Percentiles rank a stretch among this genome's conserved stretches.
phyloP scores from a whole-genome alignment of 2,329 filamentous ascomycete species.

The Cladophialophora psammophila region DNA sequence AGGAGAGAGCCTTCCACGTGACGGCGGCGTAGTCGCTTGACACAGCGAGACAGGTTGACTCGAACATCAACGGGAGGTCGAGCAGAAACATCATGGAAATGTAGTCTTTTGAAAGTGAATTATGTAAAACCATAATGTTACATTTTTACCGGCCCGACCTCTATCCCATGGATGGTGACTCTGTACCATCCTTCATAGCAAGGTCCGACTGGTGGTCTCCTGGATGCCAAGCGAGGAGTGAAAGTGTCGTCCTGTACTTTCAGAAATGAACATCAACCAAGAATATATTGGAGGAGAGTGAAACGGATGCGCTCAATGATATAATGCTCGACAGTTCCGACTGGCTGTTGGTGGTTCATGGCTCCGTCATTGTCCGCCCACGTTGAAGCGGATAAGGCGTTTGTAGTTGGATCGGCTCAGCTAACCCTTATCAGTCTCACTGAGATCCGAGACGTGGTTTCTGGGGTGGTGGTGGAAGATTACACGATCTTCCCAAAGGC shows the following conservation, averaged over 20 bases:
- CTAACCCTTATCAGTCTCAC: background rate
- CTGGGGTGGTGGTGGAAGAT: background rate
- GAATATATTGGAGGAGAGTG: slow-evolving; percentile 1
- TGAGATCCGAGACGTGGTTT: background rate
- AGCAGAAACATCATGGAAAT: background rate
- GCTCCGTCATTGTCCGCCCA: background rate
- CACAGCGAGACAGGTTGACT: no score
- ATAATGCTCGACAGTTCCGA: background rate
- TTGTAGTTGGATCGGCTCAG: background rate
- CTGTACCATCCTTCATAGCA: background rate
- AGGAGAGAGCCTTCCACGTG: no score
- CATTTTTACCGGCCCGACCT: background rate
- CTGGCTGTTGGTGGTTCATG: background rate
- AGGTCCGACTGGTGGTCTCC: background rate
- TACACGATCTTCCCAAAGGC: slow-evolving; percentile 78
- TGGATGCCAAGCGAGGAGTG: background rate
- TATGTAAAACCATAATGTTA: background rate
- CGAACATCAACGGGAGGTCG: background rate
- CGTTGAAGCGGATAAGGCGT: background rate
- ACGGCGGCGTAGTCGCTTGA: no score
- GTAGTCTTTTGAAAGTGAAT: background rate
- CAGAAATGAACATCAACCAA: background rate
- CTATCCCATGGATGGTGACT: background rate
- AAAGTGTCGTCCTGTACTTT: background rate
- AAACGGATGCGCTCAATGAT: background rate